Evolutionary conservation across 1,284 basidiomycete genomes (phyloP).

Genomic region (Microbotryum silenes-acaulis): DNA sequence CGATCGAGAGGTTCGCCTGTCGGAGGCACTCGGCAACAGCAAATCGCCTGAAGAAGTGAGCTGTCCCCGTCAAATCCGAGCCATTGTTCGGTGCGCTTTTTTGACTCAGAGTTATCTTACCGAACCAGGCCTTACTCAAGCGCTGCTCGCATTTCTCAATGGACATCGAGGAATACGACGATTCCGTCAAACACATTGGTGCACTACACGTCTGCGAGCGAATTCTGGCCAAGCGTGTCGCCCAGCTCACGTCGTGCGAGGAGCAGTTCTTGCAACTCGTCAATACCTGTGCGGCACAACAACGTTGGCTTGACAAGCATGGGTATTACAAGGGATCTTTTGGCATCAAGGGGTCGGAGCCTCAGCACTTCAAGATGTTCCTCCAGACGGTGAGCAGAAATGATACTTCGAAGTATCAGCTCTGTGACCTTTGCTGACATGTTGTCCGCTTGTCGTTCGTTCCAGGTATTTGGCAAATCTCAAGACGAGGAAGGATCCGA

Average conservation of each 20-base stretch:
- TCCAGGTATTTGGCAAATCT: constrained; percentile 6
- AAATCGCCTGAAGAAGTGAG: constrained; percentile 46
- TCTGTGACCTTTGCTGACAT: background rate
- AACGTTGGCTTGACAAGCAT: constrained; percentile 34
- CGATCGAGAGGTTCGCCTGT: constrained; percentile 79
- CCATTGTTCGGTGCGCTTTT: constrained; percentile 2
- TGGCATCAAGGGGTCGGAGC: background rate
- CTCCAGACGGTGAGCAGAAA: background rate
- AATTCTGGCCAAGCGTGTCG: constrained; percentile 71
- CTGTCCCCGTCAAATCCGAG: background rate
- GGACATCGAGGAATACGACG: constrained; percentile 51
- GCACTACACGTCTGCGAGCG: constrained; percentile 65
- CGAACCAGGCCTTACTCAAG: constrained; percentile 79
- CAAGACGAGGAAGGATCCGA: constrained; percentile 40
- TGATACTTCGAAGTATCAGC: constrained; percentile 6
- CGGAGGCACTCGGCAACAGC: constrained; percentile 79
- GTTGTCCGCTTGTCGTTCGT: background rate
- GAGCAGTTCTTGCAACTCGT: constrained; percentile 62
- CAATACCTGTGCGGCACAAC: constrained; percentile 53
- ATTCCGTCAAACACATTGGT: constrained; percentile 51
- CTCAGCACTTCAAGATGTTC: constrained; percentile 2
- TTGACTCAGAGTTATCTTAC: constrained; percentile 49
- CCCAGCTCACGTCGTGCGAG: constrained; percentile 71
- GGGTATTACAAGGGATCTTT: background rate
- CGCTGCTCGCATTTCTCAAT: constrained; percentile 90